Evolutionary conservation across 257 asterid species (phyloP).

Genomic region (Solanum boliviense): DNA sequence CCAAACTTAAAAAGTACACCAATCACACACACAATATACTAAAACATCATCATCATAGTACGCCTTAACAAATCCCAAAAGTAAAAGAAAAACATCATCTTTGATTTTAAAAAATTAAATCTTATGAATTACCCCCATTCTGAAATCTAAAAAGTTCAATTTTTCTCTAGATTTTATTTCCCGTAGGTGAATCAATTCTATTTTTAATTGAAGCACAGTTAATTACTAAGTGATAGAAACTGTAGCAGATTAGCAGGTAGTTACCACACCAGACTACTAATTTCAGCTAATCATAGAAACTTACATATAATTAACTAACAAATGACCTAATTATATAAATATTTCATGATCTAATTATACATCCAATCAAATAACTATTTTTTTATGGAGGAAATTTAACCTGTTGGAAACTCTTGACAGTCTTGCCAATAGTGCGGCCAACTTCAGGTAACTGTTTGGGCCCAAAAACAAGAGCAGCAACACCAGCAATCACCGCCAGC

Average conservation of each 20-base stretch:
- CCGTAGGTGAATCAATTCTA: not conserved
- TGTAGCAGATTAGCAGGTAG: not conserved
- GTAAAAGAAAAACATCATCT: not conserved
- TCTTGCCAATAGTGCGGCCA: slow-evolving; percentile 79
- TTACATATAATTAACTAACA: not conserved
- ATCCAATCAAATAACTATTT: not conserved
- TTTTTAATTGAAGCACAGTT: not conserved
- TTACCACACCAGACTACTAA: not conserved
- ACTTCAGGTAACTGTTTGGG: slow-evolving; percentile 82
- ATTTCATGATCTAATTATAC: not conserved
- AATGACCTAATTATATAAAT: not conserved
- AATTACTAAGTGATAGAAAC: not conserved
- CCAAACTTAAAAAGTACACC: not conserved
- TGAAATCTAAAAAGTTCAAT: not conserved
- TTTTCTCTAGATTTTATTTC: not conserved
- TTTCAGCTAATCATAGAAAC: not conserved
- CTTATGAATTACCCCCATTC: not conserved
- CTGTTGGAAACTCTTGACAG: slow-evolving; percentile 91
- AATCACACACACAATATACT: not conserved
- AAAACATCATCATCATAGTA: not conserved
- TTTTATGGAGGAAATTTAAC: slow-evolving; percentile 7
- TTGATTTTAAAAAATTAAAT: not conserved
- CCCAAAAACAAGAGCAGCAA: slow-evolving; percentile 70
- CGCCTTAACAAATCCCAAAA: not conserved
- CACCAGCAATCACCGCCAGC: slow-evolving; percentile 79